Evolutionary conservation across 495 filamentous ascomycete genomes (phyloP).

Genomic region (Penicilliopsis zonata): DNA sequence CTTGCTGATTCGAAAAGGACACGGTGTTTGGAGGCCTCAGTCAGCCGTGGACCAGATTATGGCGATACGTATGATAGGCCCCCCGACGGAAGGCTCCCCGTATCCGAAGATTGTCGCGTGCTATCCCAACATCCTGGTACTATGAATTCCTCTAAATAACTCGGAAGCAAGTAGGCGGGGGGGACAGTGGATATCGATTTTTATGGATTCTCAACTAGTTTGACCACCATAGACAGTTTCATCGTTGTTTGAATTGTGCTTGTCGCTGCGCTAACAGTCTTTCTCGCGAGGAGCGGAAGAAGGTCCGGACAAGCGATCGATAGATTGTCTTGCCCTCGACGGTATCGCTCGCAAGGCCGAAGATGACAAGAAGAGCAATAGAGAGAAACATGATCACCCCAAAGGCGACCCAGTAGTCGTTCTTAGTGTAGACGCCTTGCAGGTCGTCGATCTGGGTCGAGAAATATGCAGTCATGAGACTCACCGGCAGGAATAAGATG

Average conservation of each 20-base stretch:
- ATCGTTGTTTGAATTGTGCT: neutral
- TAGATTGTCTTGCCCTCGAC: slow-evolving; percentile 41
- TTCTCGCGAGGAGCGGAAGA: slow-evolving; percentile 23
- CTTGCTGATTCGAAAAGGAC: slow-evolving; percentile 23
- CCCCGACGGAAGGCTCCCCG: too few species aligned
- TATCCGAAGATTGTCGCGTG: too few species aligned
- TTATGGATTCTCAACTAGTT: too few species aligned
- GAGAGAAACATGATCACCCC: slow-evolving; percentile 54
- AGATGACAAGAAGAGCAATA: slow-evolving; percentile 39
- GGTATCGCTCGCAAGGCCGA: slow-evolving; percentile 35
- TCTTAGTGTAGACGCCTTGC: slow-evolving; percentile 41
- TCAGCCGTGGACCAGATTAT: too few species aligned
- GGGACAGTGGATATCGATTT: too few species aligned
- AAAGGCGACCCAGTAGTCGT: slow-evolving; percentile 64
- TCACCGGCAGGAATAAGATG: slow-evolving; percentile 76
- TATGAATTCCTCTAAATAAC: too few species aligned
- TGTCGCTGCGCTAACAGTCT: slow-evolving; percentile 8
- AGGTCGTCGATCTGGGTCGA: slow-evolving; percentile 54
- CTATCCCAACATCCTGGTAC: too few species aligned
- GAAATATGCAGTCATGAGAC: slow-evolving; percentile 78
- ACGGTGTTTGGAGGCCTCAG: slow-evolving; percentile 24
- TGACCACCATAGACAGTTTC: too few species aligned
- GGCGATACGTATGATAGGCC: too few species aligned
- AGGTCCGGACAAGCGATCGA: slow-evolving; percentile 25
- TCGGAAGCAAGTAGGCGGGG: too few species aligned